A percentile compares a stretch with the other conserved stretches of the same genome.
These are phyloP conservation scores for Clarkia xantiana DNA, from an alignment of 345 rosid species.

Conservation along the genomic window DNA sequence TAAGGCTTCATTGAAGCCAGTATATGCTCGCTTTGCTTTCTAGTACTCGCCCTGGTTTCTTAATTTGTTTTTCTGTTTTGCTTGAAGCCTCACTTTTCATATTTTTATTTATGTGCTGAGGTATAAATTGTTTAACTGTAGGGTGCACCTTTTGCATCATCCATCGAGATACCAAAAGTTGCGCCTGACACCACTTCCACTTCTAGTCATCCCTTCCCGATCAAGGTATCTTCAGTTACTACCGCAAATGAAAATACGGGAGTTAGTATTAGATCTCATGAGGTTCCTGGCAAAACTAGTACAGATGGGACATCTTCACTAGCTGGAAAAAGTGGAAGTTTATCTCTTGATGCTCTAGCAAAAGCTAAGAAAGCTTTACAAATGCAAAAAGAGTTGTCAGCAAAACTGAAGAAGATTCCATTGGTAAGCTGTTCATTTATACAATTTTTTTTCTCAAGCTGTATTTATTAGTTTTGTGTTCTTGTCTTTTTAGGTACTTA, in stretches of 20 bases:
- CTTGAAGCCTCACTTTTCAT: background rate
- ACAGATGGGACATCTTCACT: constrained; percentile 82
- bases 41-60: background rate
- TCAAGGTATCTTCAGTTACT: constrained; percentile 95
- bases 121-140: constrained; percentile 9
- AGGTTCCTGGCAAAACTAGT: constrained; percentile 99
- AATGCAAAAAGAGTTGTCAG: constrained; percentile 53
- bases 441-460: too few species aligned
- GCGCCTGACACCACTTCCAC: constrained; percentile 23
- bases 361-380: constrained; percentile 81
- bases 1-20: too few species aligned
- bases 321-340: constrained; percentile 63
- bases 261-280: constrained; percentile 97
- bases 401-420: constrained; percentile 54
- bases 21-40: too few species aligned
- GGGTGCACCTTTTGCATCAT: constrained; percentile 35
- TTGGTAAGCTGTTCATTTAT: constrained; percentile 21
- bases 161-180: constrained; percentile 22
- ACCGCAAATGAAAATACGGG: constrained; percentile 98
- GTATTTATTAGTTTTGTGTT: too few species aligned
- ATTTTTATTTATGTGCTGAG: constrained; percentile 6
- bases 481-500: background rate
- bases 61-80: background rate
- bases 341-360: constrained; percentile 77
- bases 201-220: constrained; percentile 32